phyloP scores from a whole-genome alignment of 176 grass and related monocot genomes.

The Miscanthus lutarioriparius region DNA sequence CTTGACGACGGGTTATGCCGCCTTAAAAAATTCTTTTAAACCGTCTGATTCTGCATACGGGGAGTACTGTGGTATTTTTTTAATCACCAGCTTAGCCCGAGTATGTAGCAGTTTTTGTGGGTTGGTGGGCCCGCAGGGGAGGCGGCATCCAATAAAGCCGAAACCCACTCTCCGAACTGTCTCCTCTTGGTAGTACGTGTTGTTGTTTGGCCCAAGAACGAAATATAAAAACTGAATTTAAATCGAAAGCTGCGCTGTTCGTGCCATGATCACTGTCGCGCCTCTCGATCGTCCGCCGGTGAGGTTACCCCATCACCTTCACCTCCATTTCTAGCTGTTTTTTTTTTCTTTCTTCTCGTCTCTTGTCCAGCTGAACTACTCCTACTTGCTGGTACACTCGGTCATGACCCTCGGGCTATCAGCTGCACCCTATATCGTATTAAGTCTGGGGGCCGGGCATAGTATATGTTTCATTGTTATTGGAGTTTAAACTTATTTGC shows the following conservation, averaged over 20 bases:
- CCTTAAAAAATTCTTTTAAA: not conserved
- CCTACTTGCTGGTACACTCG: not conserved
- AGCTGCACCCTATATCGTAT: too few species aligned
- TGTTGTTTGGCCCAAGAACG: not conserved
- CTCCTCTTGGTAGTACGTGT: constrained; percentile 2
- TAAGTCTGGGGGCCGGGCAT: too few species aligned
- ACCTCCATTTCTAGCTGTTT: not conserved
- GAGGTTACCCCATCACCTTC: constrained; percentile 13
- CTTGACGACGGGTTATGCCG: not conserved
- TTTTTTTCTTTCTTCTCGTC: too few species aligned
- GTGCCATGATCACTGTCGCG: constrained; percentile 51
- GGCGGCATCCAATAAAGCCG: constrained; percentile 29
- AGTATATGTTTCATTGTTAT: too few species aligned
- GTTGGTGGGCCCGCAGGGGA: constrained; percentile 5
- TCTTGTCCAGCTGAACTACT: not conserved
- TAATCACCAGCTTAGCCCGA: not conserved
- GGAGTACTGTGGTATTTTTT: too few species aligned
- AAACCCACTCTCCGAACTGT: not conserved
- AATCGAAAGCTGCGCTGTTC: constrained; percentile 18
- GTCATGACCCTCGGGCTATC: too few species aligned
- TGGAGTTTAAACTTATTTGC: too few species aligned
- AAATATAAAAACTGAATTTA: not conserved
- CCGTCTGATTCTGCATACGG: not conserved
- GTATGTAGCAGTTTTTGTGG: not conserved
- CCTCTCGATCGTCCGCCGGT: constrained; percentile 19